Conservation (phyloP, 1,284 basidiomycete species). For the Cryptococcus sp. region DNA sequence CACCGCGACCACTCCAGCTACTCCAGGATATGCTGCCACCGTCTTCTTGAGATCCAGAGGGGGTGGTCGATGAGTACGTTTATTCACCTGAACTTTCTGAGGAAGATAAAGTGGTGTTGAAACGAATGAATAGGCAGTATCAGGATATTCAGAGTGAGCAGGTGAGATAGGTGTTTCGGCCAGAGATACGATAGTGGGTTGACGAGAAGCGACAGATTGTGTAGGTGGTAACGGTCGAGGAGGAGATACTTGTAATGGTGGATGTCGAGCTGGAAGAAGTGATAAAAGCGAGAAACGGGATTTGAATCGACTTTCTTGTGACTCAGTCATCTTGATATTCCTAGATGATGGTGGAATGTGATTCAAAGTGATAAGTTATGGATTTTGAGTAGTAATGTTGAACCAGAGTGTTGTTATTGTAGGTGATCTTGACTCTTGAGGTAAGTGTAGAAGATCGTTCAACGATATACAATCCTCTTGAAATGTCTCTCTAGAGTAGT, state of each 20-base stretch:
- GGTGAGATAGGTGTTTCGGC: constrained; percentile 13
- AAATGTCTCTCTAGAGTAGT: neutral
- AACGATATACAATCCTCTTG: constrained; percentile 1
- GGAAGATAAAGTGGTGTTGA: neutral
- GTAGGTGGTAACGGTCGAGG: constrained; percentile 12
- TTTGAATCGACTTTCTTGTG: constrained; percentile 19
- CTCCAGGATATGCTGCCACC: constrained; percentile 10
- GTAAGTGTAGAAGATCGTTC: constrained; percentile 5
- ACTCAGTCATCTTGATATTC: constrained; percentile 7
- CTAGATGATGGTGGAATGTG: neutral
- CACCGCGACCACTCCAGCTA: constrained; percentile 1
- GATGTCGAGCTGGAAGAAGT: constrained; percentile 32
- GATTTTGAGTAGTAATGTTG: neutral
- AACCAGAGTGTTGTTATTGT: neutral
- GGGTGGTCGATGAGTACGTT: constrained; percentile 14
- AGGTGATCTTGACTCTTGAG: neutral
- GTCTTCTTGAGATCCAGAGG: constrained; percentile 27
- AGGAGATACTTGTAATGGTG: constrained; percentile 22
- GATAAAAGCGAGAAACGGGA: constrained; percentile 36
- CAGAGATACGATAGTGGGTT: constrained; percentile 15
- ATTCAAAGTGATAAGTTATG: neutral
- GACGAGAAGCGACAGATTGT: constrained; percentile 8
- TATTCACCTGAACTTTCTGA: neutral
- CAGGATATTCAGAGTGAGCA: constrained; percentile 17
- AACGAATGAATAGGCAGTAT: neutral